A percentile compares a stretch with the other conserved stretches of the same genome.
phyloP scores from a whole-genome alignment of 108 stramenopile genomes.

The Conticribra guillardii region DNA sequence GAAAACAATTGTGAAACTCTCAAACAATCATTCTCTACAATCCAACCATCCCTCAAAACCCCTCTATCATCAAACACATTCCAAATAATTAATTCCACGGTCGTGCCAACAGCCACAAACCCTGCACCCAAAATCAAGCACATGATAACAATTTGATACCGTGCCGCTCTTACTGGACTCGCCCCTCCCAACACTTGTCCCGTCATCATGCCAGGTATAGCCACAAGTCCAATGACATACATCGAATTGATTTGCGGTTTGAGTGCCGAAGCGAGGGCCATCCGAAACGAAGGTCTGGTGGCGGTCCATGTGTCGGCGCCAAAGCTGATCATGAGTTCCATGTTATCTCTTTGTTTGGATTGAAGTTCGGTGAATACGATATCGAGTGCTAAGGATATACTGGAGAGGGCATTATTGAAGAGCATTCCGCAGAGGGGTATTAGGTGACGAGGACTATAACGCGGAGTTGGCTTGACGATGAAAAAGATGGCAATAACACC shows the following conservation, averaged over 20 bases:
- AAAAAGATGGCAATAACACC: conserved; percentile 23
- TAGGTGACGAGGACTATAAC: conserved; percentile 40
- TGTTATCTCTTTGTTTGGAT: conserved; percentile 29
- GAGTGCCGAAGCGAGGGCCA: conserved; percentile 37
- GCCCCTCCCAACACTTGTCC: conserved; percentile 85
- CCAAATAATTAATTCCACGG: conserved; percentile 13
- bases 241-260: conserved; percentile 81
- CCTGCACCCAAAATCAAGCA: conserved; percentile 67
- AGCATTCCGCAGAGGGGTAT: conserved; percentile 62
- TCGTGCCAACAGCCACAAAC: conserved; percentile 9
- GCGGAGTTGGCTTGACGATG: conserved; percentile 32
- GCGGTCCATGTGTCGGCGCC: conserved; percentile 46
- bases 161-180: conserved; percentile 70
- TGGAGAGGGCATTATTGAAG: conserved; percentile 35
- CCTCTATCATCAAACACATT: conserved; percentile 26
- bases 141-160: conserved; percentile 87
- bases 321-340: conserved; percentile 38
- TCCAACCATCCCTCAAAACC: conserved; percentile 18
- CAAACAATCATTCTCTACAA: conserved; percentile 21
- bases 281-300: conserved; percentile 21
- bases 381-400: conserved; percentile 25
- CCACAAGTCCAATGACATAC: conserved; percentile 76
- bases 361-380: conserved; percentile 31
- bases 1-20: conserved; percentile 26
- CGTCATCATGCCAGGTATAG: conserved; percentile 93